Base-by-base conservation (phyloP, 331 rosid genomes). In the Prunus yedoensis region DNA sequence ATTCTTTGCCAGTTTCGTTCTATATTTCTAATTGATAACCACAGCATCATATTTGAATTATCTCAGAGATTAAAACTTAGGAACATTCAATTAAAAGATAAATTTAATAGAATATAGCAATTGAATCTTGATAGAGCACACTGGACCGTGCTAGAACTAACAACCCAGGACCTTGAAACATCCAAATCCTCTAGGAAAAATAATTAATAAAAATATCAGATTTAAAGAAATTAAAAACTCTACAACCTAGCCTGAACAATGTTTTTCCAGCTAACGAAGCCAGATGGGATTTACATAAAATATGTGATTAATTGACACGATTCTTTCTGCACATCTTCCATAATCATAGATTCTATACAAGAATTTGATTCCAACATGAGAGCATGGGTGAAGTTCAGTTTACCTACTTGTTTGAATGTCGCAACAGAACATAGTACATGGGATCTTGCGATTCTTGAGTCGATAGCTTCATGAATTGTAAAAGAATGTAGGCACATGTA, bases 401-500 rank as follows among this genome's bases (percentile, higher is more conserved):
- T 52, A 77, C 94, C 38, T 86, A 90, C 98, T 80, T 87, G 87
- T 77, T 77, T 56, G 89, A 62, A 84, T 87, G 77, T 78, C 60
- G 86, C 87, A 91, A 71, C 76, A 94, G 83, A 84, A 84, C 88
- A 80, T 87, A 71, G 73, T 78, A 86, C 74, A 94, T 79, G 10
- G 94, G 94, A 83, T 91, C 91, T 77, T 76, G 87, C 43, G 88
- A 83, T 78, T 91, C 91, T 85, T 86, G 85, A 73, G 87, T 74
- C 49, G 98, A 87, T 60, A 94, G 85, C 91, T 87, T 89, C 85
- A 79, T 74, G 54, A 91, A 71, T 87, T 88, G 97, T 75, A 86
- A 20, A 68, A 87, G 79, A 77, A 90, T 82, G 75, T 88, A 91
- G 77, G 79, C 87, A 63, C 89, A 85, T 30, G 96, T 83, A 53